Conservation (phyloP, 441 rosid species). For the Jatropha podagrica region DNA sequence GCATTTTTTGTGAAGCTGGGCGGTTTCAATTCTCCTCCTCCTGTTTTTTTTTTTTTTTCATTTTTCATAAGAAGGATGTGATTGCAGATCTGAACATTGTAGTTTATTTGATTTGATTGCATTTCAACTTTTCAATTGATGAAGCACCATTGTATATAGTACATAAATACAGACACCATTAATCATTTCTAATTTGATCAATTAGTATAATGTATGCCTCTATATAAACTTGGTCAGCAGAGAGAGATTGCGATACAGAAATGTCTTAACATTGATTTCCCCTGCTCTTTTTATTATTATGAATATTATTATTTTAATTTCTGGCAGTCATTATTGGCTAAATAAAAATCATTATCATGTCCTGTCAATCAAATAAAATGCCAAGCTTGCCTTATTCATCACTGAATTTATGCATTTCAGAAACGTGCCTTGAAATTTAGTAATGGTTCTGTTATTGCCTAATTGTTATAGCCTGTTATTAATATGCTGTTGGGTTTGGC, state of each 20-base stretch:
- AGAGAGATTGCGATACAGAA: neutral
- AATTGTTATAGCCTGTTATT: neutral
- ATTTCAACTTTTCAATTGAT: no score
- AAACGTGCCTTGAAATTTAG: neutral
- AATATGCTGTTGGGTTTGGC: neutral
- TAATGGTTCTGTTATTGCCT: neutral
- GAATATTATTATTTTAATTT: no score
- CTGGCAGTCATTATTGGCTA: neutral
- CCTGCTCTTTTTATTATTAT: neutral
- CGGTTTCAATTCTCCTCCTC: neutral
- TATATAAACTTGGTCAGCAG: neutral
- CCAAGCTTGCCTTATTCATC: no score
- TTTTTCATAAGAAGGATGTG: neutral
- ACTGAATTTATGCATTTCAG: neutral
- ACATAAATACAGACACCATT: neutral
- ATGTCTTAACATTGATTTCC: neutral
- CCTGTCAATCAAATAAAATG: neutral
- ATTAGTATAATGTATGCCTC: neutral
- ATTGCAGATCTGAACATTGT: neutral
- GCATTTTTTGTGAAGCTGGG: constrained; percentile 4
- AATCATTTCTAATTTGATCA: neutral
- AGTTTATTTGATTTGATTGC: neutral
- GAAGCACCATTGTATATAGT: neutral
- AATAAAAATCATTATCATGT: neutral
- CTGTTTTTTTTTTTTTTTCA: neutral